Conservation (phyloP, 2,329 filamentous ascomycete species). For the Fusarium equiseti region DNA sequence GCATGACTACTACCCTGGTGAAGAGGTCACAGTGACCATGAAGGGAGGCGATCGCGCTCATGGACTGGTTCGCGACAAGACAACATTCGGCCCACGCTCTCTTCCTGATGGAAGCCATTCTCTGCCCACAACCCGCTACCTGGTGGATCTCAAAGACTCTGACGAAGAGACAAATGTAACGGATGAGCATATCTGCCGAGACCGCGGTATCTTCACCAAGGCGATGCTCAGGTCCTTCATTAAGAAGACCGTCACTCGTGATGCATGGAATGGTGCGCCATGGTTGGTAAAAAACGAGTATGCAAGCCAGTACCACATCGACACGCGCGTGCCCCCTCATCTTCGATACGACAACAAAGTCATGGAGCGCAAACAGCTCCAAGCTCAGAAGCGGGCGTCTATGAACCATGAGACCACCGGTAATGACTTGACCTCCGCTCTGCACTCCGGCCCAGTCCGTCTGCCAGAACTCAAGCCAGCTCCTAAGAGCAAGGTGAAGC, state of each 20-base stretch:
- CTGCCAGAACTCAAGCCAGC: constrained; percentile 81
- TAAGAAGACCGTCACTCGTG: constrained; percentile 91
- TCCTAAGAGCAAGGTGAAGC: constrained; percentile 75
- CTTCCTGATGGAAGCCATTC: constrained; percentile 77
- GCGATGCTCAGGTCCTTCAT: constrained; percentile 93
- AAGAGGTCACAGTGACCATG: constrained; percentile 80
- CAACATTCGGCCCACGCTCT: constrained; percentile 72
- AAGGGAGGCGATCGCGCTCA: constrained; percentile 76
- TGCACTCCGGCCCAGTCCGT: constrained; percentile 63
- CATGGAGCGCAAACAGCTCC: constrained; percentile 79
- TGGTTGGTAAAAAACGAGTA: constrained; percentile 94
- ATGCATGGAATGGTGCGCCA: constrained; percentile 94
- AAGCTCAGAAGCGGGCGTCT: constrained; percentile 72
- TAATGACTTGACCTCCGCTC: constrained; percentile 49
- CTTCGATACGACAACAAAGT: constrained; percentile 84
- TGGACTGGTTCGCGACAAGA: constrained; percentile 87
- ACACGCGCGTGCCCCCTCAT: constrained; percentile 85
- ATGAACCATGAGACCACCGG: constrained; percentile 60
- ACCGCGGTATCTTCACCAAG: constrained; percentile 94
- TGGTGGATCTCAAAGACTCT: constrained; percentile 78
- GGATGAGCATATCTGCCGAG: constrained; percentile 84
- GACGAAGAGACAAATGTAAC: constrained; percentile 83
- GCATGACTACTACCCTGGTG: constrained; percentile 89
- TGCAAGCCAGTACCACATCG: constrained; percentile 85
- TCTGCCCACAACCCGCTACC: constrained; percentile 81